Evolutionary conservation across 2,329 filamentous ascomycete species (phyloP).

Genomic region (Didymella keratinophila): DNA sequence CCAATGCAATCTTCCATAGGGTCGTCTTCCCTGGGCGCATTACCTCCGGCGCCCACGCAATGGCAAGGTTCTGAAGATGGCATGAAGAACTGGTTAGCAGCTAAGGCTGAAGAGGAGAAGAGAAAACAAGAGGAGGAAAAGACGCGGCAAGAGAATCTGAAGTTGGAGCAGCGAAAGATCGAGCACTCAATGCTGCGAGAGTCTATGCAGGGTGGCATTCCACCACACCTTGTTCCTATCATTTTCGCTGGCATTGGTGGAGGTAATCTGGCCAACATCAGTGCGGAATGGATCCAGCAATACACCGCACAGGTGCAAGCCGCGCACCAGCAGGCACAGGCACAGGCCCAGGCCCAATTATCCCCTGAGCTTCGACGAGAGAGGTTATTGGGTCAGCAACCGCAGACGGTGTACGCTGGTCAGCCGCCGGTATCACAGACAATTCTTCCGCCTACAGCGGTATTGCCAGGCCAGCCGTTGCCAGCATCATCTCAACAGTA

Average conservation of each 20-base stretch:
- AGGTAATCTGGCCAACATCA: slow-evolving; percentile 57
- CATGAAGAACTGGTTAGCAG: slow-evolving; percentile 60
- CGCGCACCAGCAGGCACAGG: slow-evolving; percentile 54
- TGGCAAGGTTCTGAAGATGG: slow-evolving; percentile 62
- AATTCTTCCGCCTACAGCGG: slow-evolving; percentile 43
- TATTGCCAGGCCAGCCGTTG: slow-evolving; percentile 50
- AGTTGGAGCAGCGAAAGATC: slow-evolving; percentile 61
- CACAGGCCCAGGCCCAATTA: slow-evolving; percentile 50
- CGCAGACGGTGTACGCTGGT: slow-evolving; percentile 42
- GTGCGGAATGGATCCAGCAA: slow-evolving; percentile 60
- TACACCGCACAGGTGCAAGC: slow-evolving; percentile 57
- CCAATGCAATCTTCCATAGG: slow-evolving; percentile 29
- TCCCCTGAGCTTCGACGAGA: slow-evolving; percentile 56
- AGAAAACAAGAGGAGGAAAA: slow-evolving; percentile 63
- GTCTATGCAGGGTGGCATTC: slow-evolving; percentile 60
- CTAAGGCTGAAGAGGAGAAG: slow-evolving; percentile 62
- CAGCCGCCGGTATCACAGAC: slow-evolving; percentile 44
- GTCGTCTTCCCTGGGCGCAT: slow-evolving; percentile 46
- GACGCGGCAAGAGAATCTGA: slow-evolving; percentile 59
- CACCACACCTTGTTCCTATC: slow-evolving; percentile 61
- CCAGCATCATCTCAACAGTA: slow-evolving; percentile 51
- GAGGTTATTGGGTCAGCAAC: slow-evolving; percentile 52
- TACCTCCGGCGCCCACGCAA: slow-evolving; percentile 56
- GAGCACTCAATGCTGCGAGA: slow-evolving; percentile 62
- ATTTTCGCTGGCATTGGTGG: slow-evolving; percentile 63